Percentiles rank a stretch among this genome's conserved stretches.
Conservation (phyloP, 805 yeast species). For the Suhomyces sp. region DNA sequence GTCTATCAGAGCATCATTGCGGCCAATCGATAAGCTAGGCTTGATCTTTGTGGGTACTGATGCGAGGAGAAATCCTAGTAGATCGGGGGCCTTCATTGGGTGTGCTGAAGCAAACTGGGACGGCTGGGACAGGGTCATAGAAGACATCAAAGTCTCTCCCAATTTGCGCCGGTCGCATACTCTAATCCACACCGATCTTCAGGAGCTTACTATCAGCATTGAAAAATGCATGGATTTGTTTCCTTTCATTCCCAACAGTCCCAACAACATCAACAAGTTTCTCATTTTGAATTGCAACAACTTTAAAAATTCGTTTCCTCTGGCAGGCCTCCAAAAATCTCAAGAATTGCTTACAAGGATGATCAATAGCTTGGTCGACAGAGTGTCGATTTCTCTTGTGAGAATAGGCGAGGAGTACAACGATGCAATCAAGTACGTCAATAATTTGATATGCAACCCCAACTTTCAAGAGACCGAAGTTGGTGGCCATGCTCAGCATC, state of each 20-base stretch:
- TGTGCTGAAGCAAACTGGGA: constrained; percentile 44
- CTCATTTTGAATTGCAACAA: constrained; percentile 10
- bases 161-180: constrained; percentile 11
- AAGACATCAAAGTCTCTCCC: constrained; percentile 30
- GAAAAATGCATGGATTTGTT: constrained; percentile 27
- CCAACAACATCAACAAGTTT: constrained; percentile 10
- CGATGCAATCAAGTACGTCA: constrained; percentile 14
- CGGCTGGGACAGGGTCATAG: constrained; percentile 47
- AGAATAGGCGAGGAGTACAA: constrained; percentile 22
- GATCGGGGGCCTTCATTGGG: constrained; percentile 46
- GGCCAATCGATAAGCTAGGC: constrained; percentile 44
- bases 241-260: constrained; percentile 20
- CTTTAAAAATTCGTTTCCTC: constrained; percentile 4
- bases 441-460: constrained; percentile 11
- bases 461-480: constrained; percentile 1
- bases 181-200: constrained; percentile 15
- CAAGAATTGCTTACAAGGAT: not conserved
- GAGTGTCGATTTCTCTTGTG: constrained; percentile 22
- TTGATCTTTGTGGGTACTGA: constrained; percentile 47
- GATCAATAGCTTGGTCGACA: constrained; percentile 12
- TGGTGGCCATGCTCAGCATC: not conserved
- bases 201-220: constrained; percentile 23
- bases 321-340: constrained; percentile 1
- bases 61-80: constrained; percentile 35
- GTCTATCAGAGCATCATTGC: constrained; percentile 24